Base-by-base conservation (phyloP, 495 filamentous ascomycete genomes). In the Bacidia rubella region DNA sequence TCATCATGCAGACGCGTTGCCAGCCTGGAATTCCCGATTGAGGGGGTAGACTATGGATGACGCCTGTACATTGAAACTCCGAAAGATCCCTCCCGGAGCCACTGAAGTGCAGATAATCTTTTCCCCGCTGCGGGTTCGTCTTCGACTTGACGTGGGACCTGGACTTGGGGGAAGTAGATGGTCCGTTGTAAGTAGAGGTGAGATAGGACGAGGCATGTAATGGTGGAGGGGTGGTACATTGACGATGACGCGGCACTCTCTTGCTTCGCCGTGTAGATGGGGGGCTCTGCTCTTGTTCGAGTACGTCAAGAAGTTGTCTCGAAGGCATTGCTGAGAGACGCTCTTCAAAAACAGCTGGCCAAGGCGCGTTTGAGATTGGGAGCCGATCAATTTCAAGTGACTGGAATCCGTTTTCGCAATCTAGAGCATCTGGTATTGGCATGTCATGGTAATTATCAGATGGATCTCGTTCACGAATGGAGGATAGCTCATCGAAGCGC, bases 1-100 rank as follows among this genome's bases (percentile, higher is more conserved):
- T 62, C 17, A 62, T 64, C 53, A 72, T 68, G 42, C 67, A 69
- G 51, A 76, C 65, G 2, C 71, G 70, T 11, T 51, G 56, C 72
- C 72, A 73, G 19, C 66, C 68, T 23, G 55, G 49, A 32, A 73
- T 59, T 0, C 58, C 63, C 0, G 63, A 61, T 26, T 68, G 64
- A 0, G 59, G 44, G 9, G 57, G 57, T 5, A 62, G 11, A 1
- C 52, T 42, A 32, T 60, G 57, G 11, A 60, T 20, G 27, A 55
- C 54, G n/a, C 57, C 60, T 10, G 52, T 24, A 40, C 55, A 55
- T 11, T 56, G 51, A 45, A 57, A 59, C 17, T 23, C 43, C n/a
- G 51, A 48, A 2, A 38, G 22, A 23, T 59, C 58, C 3, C 35
- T n/a, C 3, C 55, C 58, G 23, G 42, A 53, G 42, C 58, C 58